These are phyloP conservation scores for Albugo laibachii DNA, from an alignment of 352 stramenopile genomes.

Conservation along the genomic window DNA sequence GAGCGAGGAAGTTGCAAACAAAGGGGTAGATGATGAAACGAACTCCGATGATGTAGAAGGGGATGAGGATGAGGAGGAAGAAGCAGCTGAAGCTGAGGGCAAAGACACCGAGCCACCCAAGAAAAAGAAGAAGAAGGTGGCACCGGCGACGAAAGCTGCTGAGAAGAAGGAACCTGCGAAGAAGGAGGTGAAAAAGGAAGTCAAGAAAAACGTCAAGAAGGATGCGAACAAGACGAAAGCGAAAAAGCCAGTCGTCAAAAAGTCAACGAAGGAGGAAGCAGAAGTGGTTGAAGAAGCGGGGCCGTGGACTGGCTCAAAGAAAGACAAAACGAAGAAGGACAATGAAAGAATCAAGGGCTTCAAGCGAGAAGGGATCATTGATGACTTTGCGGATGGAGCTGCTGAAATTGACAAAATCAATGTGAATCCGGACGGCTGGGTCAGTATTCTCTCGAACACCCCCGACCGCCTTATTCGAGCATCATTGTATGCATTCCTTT, in stretches of 20 bases:
- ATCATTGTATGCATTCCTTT: slow-evolving; percentile 69
- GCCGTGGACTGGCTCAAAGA: neutral
- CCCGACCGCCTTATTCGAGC: slow-evolving; percentile 65
- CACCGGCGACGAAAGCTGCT: neutral
- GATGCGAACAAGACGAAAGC: neutral
- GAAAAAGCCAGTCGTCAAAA: neutral
- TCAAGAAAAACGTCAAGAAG: slow-evolving; percentile 1
- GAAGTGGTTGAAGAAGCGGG: neutral
- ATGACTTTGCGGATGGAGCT: slow-evolving; percentile 52
- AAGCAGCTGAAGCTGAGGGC: no score
- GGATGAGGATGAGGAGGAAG: neutral
- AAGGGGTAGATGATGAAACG: neutral
- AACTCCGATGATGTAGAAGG: neutral
- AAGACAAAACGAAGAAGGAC: slow-evolving; percentile 17
- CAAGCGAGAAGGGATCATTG: slow-evolving; percentile 56
- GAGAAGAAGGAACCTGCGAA: slow-evolving; percentile 7
- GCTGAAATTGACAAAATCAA: slow-evolving; percentile 73
- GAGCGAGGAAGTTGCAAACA: no score
- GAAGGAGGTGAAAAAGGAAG: slow-evolving; percentile 10
- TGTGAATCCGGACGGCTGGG: slow-evolving; percentile 44
- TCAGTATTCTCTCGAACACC: slow-evolving; percentile 68
- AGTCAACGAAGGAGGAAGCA: slow-evolving; percentile 4
- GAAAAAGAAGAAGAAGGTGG: neutral
- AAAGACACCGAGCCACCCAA: neutral
- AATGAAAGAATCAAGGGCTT: slow-evolving; percentile 46